Percentiles rank a stretch among this genome's conserved stretches.
Conservation (phyloP, 2,329 filamentous ascomycete species). For the Paraphoma sp. region DNA sequence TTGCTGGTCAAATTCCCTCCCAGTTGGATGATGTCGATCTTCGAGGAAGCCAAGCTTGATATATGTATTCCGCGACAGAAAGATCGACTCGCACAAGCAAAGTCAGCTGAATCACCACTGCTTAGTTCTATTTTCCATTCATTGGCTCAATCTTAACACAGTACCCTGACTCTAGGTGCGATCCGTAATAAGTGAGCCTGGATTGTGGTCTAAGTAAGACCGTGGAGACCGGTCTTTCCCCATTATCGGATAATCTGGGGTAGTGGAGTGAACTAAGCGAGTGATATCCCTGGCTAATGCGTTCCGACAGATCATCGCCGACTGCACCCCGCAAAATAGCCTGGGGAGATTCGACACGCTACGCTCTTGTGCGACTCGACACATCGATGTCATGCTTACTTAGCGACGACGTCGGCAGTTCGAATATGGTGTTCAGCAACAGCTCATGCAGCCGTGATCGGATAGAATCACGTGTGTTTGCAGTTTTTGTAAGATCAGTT, state of each 20-base stretch:
- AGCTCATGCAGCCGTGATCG: too few species aligned
- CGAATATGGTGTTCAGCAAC: not conserved
- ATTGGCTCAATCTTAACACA: not conserved
- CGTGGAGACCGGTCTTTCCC: not conserved
- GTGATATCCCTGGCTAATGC: not conserved
- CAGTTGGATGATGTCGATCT: not conserved
- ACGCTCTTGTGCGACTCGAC: not conserved
- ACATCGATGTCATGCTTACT: not conserved
- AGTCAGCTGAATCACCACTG: not conserved
- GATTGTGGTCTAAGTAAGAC: not conserved
- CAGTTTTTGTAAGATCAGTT: too few species aligned
- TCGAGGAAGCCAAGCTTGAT: not conserved
- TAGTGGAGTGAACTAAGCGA: not conserved
- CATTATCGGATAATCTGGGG: not conserved
- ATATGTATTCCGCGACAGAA: not conserved
- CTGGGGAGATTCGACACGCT: not conserved
- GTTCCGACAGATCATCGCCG: not conserved
- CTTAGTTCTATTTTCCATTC: not conserved
- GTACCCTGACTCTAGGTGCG: not conserved
- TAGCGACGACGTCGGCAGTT: constrained; percentile 5
- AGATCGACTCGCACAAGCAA: not conserved
- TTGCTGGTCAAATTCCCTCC: not conserved
- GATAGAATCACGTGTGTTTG: too few species aligned
- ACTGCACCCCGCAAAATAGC: not conserved
- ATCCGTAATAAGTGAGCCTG: not conserved